phyloP scores from a whole-genome alignment of 768 basidiomycete genomes.

The Hysterangium stoloniferum region DNA sequence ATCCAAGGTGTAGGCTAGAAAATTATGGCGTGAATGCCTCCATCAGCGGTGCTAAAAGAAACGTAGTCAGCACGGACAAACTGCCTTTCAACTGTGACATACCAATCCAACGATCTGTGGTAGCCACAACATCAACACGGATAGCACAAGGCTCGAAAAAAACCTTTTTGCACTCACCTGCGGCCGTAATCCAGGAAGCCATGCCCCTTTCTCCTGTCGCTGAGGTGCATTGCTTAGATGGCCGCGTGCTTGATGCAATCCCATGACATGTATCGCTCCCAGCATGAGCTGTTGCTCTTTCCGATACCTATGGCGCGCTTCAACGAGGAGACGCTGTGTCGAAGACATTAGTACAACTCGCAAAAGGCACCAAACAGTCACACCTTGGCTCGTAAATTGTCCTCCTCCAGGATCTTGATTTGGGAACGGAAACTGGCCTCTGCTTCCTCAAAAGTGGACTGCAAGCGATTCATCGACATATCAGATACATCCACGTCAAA shows the following conservation, averaged over 20 bases:
- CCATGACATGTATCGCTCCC: slow-evolving; percentile 60
- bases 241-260: slow-evolving; percentile 54
- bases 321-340: slow-evolving; percentile 39
- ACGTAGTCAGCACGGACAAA: background rate
- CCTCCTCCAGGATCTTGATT: slow-evolving; percentile 58
- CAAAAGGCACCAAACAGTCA: slow-evolving; percentile 35
- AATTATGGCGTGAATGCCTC: background rate
- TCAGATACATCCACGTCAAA: background rate
- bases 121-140: no score
- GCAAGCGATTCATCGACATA: slow-evolving; percentile 7
- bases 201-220: slow-evolving; percentile 50
- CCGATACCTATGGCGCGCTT: slow-evolving; percentile 53
- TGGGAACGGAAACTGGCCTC: slow-evolving; percentile 58
- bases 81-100: background rate
- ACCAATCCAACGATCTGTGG: background rate
- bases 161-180: slow-evolving; percentile 29
- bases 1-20: background rate
- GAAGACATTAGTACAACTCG: background rate
- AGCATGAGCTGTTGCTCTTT: slow-evolving; percentile 80
- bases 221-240: slow-evolving; percentile 46
- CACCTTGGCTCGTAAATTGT: slow-evolving; percentile 40
- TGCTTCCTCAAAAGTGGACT: slow-evolving; percentile 64
- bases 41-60: background rate
- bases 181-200: slow-evolving; percentile 62
- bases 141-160: no score